Percentiles rank a stretch among this genome's conserved stretches.
Conservation (phyloP, 805 yeast species). For the Cyberlindnera lachancei region DNA sequence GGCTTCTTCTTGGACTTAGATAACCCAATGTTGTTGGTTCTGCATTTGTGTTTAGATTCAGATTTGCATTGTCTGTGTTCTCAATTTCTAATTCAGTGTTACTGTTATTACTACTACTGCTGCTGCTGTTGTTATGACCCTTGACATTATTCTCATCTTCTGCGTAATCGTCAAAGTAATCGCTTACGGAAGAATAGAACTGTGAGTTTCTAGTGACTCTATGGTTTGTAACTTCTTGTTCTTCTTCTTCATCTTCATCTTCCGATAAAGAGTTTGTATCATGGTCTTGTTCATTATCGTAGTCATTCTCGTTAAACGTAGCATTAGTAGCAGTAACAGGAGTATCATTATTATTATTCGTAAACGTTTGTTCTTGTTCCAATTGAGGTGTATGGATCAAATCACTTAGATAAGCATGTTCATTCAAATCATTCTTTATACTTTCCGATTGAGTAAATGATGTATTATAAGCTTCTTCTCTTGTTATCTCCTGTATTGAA, state of each 20-base stretch:
- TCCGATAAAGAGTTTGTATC: no score
- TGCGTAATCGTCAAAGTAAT: constrained; percentile 21
- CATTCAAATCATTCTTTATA: constrained; percentile 6
- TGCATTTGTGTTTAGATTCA: no score
- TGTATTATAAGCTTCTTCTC: not conserved
- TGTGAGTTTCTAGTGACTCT: constrained; percentile 16
- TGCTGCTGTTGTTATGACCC: not conserved
- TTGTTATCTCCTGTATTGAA: constrained; percentile 3
- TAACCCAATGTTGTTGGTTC: no score
- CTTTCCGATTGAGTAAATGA: constrained; percentile 1
- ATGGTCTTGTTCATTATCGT: no score
- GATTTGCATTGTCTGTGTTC: no score
- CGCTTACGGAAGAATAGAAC: constrained; percentile 19
- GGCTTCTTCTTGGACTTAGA: constrained; percentile 4
- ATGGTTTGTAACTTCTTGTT: not conserved
- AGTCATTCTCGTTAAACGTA: not conserved
- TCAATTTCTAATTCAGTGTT: no score
- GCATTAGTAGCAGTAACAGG: not conserved
- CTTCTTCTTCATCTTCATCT: not conserved
- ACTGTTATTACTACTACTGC: no score
- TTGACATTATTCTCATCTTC: constrained; percentile 10
- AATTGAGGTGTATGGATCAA: constrained; percentile 17
- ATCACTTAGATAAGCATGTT: constrained; percentile 19
- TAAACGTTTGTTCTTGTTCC: constrained; percentile 2
- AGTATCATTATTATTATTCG: not conserved